Base-by-base conservation (phyloP, 352 stramenopile genomes). In the Phytopythium montanum region DNA sequence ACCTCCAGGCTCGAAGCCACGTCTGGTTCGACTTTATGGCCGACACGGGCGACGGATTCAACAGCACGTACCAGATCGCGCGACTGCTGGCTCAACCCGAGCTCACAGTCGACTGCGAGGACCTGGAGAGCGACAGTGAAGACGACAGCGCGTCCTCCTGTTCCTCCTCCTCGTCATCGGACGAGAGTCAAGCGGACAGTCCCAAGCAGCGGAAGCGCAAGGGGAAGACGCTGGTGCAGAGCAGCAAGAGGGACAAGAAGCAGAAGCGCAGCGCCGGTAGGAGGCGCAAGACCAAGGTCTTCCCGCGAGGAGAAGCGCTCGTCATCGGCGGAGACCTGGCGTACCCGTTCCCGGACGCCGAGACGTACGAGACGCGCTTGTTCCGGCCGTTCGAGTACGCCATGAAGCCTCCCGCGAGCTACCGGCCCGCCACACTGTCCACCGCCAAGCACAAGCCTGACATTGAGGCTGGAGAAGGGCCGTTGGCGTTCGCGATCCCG, bases 11-110 rank as follows among this genome's bases (percentile, higher is more conserved):
- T 2, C 79, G 81, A 7, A 73, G 97, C 52, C 82, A 94, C 7
- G 59, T 95, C n/a, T 98, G 93, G 93, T 81, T 98, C 28, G 93
- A 98, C 60, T 98, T 97, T 42, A 96, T 97, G 77, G 91, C 89
- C 14, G 93, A 98, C 61, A 97, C 88, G 33, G 93, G 93, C 5
- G 93, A 98, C 56, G 93, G 93, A 4, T 97, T 97, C 55, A 97
- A 97, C 62, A 96, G 89, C 57, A 97, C 85, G 46, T 98, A 97
- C 63, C 91, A 97, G 68, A 88, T 98, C 39, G 88, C 93, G 9
- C 75, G 90, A 3, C 67, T 96, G n/a, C 66, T 98, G 16, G 93
- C 93, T 5, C 92, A 98, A 48, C 90, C 90, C 3, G 60, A 89
- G 49, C 66, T 98, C 13, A 76, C 88, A 44, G 85, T 98, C 0